Base-by-base conservation (phyloP, 108 stramenopile genomes). In the Stephanodiscus triporus region DNA sequence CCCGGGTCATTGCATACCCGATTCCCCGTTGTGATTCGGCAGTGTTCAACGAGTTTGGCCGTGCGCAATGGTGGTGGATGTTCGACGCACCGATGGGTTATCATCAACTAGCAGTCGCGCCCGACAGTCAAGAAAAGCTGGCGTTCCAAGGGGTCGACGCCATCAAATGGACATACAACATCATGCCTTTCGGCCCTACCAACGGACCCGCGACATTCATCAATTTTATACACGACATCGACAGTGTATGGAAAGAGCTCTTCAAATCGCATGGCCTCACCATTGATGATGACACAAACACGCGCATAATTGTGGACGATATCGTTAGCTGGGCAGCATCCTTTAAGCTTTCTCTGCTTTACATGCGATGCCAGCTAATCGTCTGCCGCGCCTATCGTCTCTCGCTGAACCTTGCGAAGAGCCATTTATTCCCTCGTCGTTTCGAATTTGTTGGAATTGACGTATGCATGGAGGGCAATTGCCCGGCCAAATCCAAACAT, bases 31-130 rank as follows among this genome's bases (percentile, higher is more conserved):
- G 51, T 22, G 51, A 26, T 53, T 53, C 51, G 6, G 51, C 51
- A 8, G 51, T 53, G 5, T 53, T 53, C 51, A 53, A 22, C 19
- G 24, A 53, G 24, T 58, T 26, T 32, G 57, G 57, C 4, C 17
- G 10, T 0, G 29, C 11, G 0, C 24, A 1, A 0, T 58, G 57
- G 57, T 32, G 26, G 2, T 58, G 57, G 57, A 29, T 58, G 17
- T 58, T 58, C 30, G 57, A 58, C 29, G 57, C 57, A 8, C 57
- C 57, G 24, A 29, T 58, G 29, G 57, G 57, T 0, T 29, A 58
- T 4, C 57, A 58, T 30, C 57, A 58, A 14, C 57, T 58, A 0
- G 57, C 27, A 4, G 57, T 58, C 30, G 24, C 51, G 2, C 20
- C 19, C 6, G 51, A 4, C 1, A 53, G 23, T 5, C 20, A 53